Conservation (phyloP, 176 grass and related monocot species). For the Carex scoparia region DNA sequence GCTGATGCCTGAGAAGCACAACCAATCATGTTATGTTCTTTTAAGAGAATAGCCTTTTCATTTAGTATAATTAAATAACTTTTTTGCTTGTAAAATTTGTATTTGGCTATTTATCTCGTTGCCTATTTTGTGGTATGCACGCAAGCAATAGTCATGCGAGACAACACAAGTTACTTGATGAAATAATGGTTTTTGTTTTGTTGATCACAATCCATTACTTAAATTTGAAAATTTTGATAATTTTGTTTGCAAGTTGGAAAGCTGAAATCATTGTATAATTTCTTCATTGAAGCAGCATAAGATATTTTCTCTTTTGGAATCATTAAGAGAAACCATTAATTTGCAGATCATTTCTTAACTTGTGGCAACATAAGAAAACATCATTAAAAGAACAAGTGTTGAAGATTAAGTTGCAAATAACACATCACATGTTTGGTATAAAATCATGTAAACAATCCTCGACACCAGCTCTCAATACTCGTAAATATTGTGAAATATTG, state of each 20-base stretch:
- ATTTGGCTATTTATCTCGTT: not conserved
- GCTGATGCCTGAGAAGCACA: constrained; percentile 10
- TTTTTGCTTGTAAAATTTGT: not conserved
- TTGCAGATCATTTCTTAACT: not conserved
- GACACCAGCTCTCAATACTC: too few species aligned
- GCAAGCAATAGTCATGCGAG: not conserved
- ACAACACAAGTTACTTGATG: not conserved
- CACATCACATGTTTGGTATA: not conserved
- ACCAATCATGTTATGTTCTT: not conserved
- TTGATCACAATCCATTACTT: not conserved
- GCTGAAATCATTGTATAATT: not conserved
- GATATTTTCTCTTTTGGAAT: not conserved
- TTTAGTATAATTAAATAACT: not conserved
- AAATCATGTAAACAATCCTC: not conserved
- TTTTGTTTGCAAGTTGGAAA: not conserved
- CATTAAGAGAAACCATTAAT: not conserved
- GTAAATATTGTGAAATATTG: too few species aligned
- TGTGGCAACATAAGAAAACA: not conserved
- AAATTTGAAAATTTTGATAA: not conserved
- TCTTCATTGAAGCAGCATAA: not conserved
- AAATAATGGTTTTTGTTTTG: constrained; percentile 1
- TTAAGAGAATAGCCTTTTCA: not conserved
- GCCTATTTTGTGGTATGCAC: not conserved
- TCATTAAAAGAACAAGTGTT: not conserved
- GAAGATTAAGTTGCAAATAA: not conserved